Evolutionary conservation across 371 early-diverging fungal genomes (phyloP), one percentile per base, ranked within the genome.

Genomic region (Circinella minor): DNA sequence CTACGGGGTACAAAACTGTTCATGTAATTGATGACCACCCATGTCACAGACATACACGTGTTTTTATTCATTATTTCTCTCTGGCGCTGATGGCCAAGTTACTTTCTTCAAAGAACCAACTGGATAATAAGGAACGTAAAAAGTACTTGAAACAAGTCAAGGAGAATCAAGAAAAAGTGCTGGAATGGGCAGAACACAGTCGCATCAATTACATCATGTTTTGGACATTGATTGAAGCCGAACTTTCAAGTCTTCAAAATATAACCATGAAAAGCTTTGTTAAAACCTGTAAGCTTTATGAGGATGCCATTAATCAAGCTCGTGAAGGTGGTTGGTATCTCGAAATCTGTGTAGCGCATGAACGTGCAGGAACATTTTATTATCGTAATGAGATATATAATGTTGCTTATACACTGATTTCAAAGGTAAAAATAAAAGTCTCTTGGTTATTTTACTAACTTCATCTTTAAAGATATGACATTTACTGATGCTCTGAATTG

Each of bases 361-460:
- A 81, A 66, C 74, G 75, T 48, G 76, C 80, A 15, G 84, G 80
- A 37, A 75, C 69, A 27, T 81, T 80, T 36, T 83, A 83, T 66
- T 60, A 61, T 3, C 75, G 81, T n/a, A 46, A 47, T 14, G 81
- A 77, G 1, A 63, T 83, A 38, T 68, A 74, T 27, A 83, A 83
- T 47, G 70, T 74, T 15, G 84, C 81, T 0, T 74, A 75, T 66
- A 77, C 73, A 17, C 18, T 79, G n/a, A 46, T 80, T 13, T 71
- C 68, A 55, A 82, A 82, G 66, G 78, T 71, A 75, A 46, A 48
- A 49, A 48, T n/a, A 49, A 54, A 15, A 20, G 14, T 46, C 39
- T 27, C 15, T 51, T 18, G 13, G 10, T 65, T n/a, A 18, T 57
- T 18, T 18, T 57, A 10, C 20, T 27, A 57, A 3, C 10, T 34